These are phyloP conservation scores for Pelargonium citronellum DNA, from an alignment of 441 rosid species.

Conservation along the genomic window DNA sequence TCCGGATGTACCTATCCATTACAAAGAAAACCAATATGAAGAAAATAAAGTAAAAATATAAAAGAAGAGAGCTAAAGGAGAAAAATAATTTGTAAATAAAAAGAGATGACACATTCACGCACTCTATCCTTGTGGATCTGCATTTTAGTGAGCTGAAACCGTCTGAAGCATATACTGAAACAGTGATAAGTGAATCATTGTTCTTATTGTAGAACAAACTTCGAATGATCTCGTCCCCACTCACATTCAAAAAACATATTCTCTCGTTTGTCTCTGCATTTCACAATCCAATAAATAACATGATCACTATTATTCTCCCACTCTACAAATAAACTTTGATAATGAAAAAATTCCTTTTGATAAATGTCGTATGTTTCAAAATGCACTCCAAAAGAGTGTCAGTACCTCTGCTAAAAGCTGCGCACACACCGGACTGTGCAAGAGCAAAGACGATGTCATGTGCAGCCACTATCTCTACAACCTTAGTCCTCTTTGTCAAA, in stretches of 20 bases:
- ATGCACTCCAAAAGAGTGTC: background rate
- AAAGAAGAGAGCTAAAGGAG: background rate
- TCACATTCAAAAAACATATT: slow-evolving; percentile 46
- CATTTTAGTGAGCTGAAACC: slow-evolving; percentile 49
- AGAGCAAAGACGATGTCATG: slow-evolving; percentile 89
- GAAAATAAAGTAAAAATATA: background rate
- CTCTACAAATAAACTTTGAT: background rate
- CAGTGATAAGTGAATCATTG: slow-evolving; percentile 50
- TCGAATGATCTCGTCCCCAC: slow-evolving; percentile 44
- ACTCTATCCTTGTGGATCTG: slow-evolving; percentile 50
- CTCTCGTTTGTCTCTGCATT: slow-evolving; percentile 43
- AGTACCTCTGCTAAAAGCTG: slow-evolving; percentile 84
- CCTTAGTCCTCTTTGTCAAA: slow-evolving; percentile 82
- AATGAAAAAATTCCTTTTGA: background rate
- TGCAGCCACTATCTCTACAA: slow-evolving; percentile 91
- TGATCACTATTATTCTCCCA: background rate
- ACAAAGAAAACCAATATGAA: background rate
- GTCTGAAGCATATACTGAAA: slow-evolving; percentile 45
- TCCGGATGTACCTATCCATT: slow-evolving; percentile 42
- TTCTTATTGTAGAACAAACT: slow-evolving; percentile 50
- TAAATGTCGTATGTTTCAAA: background rate
- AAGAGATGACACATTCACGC: slow-evolving; percentile 12
- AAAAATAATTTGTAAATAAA: background rate
- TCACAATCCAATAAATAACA: background rate
- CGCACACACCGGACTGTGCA: slow-evolving; percentile 91